Base-by-base conservation (phyloP, 495 filamentous ascomycete species). In the Echria macrotheca region DNA sequence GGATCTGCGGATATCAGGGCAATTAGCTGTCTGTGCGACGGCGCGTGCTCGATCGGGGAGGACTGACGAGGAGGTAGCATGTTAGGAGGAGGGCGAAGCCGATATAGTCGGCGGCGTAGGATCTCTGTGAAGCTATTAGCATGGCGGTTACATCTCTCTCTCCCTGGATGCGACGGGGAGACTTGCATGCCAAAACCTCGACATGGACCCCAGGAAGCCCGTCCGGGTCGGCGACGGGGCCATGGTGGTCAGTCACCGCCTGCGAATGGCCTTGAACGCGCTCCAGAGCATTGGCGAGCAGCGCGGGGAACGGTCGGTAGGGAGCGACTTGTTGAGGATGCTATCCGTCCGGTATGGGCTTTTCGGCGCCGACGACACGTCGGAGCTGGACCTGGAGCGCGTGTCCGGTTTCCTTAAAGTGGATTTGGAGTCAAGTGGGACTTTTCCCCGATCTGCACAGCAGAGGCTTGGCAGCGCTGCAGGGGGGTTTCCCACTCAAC, bases 71-170 rank as follows among this genome's bases (percentile, higher is more conserved):
- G 11, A 87, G 49, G 67, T 87, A 93, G 35, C 74, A 80, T 12
- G 70, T 69, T 6, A 85, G 54, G 14, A 98, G 74, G 23, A 87
- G 57, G 2, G 74, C 73, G 42, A 96, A 76, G 22, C 86, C 91
- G 33, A 95, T 61, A 66, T 91, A 96, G 64, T 98, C 94, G 7
- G 86, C 77, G 11, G 85, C 83, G 68, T 96, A 95, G 1, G 89
- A 87, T 62, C 78, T 83, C 81, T 88, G 39, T 4, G 10, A 48
- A n/a, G 17, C 18, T 36, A 3, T n/a, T n/a, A n/a, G n/a, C n/a
- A n/a, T n/a, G n/a, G n/a, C n/a, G n/a, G n/a, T n/a, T n/a, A n/a
- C n/a, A n/a, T n/a, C n/a, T n/a, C n/a, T 8, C 29, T 26, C 8
- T 17, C 5, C 31, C 12, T 26, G 36, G 21, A 47, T 32, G 3